Conservation (phyloP, 306 rosid species). For the Castanopsis chinensis region DNA sequence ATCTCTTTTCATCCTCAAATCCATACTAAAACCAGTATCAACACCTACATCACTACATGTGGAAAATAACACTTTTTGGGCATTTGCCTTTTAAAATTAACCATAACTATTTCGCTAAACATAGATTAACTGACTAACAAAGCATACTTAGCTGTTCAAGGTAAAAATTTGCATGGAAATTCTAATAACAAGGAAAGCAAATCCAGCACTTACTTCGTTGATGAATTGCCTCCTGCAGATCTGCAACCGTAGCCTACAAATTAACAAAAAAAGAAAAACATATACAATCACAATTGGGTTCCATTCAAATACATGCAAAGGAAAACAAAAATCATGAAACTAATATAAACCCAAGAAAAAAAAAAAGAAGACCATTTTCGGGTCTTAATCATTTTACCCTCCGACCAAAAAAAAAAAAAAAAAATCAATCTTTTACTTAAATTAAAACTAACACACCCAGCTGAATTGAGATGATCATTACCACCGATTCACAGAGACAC, state of each 20-base stretch:
- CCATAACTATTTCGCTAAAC: neutral
- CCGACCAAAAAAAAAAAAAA: too few species aligned
- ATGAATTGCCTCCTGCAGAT: slow-evolving; percentile 87
- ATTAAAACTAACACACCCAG: neutral
- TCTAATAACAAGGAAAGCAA: neutral
- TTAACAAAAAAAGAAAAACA: slow-evolving; percentile 4
- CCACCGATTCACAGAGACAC: neutral
- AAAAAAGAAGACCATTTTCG: neutral
- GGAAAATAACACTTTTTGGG: neutral
- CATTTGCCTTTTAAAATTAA: neutral
- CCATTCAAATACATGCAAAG: neutral
- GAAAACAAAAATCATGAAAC: neutral
- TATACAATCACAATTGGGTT: slow-evolving; percentile 17
- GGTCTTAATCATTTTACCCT: neutral
- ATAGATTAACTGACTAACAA: neutral
- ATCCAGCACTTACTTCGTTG: slow-evolving; percentile 63
- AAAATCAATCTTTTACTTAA: slow-evolving; percentile 5
- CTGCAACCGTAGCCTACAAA: slow-evolving; percentile 87
- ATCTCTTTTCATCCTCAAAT: neutral
- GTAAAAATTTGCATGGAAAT: neutral
- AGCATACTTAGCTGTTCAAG: neutral
- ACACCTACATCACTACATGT: neutral
- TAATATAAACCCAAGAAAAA: neutral
- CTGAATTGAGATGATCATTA: neutral
- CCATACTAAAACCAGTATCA: neutral